Conservation (phyloP, 495 filamentous ascomycete species). For the Haplographium delicatum region DNA sequence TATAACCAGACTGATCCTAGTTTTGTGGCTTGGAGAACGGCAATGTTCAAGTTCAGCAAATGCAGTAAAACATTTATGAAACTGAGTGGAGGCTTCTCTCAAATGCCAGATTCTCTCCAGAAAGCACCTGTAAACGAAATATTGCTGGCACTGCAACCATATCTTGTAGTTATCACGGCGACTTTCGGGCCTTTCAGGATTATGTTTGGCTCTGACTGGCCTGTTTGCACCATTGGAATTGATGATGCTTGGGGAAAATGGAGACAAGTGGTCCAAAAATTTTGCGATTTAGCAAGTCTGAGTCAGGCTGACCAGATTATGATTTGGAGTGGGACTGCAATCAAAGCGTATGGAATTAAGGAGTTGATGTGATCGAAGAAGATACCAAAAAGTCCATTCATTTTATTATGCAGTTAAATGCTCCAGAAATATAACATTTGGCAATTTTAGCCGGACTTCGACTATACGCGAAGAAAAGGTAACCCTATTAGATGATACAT, state of each 20-base stretch:
- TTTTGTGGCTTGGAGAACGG: slow-evolving; percentile 50
- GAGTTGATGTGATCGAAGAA: slow-evolving; percentile 21
- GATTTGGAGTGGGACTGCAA: slow-evolving; percentile 67
- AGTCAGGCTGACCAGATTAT: slow-evolving; percentile 49
- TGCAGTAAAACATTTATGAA: slow-evolving; percentile 72
- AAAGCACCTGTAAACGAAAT: slow-evolving; percentile 39
- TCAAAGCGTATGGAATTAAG: slow-evolving; percentile 57
- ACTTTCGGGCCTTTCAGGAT: slow-evolving; percentile 64
- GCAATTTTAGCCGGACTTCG: background rate
- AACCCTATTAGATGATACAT: no score
- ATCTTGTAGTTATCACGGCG: slow-evolving; percentile 61
- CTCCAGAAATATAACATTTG: no score
- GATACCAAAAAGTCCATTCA: slow-evolving; percentile 4
- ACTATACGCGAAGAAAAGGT: no score
- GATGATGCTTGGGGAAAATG: slow-evolving; percentile 46
- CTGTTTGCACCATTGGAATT: slow-evolving; percentile 53
- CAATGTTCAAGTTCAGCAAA: slow-evolving; percentile 53
- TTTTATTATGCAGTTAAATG: no score
- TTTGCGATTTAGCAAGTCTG: slow-evolving; percentile 53
- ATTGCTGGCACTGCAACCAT: slow-evolving; percentile 49
- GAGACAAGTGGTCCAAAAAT: slow-evolving; percentile 52
- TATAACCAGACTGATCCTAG: slow-evolving; percentile 44
- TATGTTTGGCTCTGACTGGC: slow-evolving; percentile 92
- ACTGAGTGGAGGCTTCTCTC: slow-evolving; percentile 76
- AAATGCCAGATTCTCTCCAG: slow-evolving; percentile 44